These are phyloP conservation scores for Saccharomycopsis capsularis DNA, from an alignment of 805 yeast genomes.

Conservation along the genomic window DNA sequence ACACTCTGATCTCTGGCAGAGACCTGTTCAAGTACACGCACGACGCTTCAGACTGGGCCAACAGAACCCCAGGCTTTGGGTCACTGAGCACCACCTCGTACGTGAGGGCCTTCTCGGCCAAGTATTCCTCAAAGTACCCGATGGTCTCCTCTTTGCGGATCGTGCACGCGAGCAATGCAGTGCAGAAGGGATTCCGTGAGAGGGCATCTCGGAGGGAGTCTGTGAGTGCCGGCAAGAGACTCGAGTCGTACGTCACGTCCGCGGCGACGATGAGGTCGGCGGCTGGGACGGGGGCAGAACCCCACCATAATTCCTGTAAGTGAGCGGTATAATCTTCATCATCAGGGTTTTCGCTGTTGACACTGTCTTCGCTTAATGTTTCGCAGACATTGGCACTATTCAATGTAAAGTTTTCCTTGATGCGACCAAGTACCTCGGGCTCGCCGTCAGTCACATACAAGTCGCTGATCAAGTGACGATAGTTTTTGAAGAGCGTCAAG, in stretches of 20 bases:
- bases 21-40: neutral
- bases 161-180: constrained; percentile 62
- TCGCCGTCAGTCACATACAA: constrained; percentile 52
- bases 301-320: constrained; percentile 53
- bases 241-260: constrained; percentile 79
- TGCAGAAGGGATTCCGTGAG: constrained; percentile 2
- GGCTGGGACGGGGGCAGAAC: constrained; percentile 35
- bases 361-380: constrained; percentile 16
- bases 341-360: constrained; percentile 23
- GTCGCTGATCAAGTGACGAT: constrained; percentile 9
- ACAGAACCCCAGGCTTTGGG: constrained; percentile 1
- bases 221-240: constrained; percentile 50
- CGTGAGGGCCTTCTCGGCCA: neutral
- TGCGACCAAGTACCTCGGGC: constrained; percentile 41
- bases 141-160: constrained; percentile 53
- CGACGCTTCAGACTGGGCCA: neutral
- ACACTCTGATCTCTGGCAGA: constrained; percentile 11
- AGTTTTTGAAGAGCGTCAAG: constrained; percentile 27
- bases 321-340: too few relatives aligned
- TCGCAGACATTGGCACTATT: constrained; percentile 38
- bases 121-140: neutral
- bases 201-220: constrained; percentile 25
- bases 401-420: constrained; percentile 37
- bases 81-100: neutral
- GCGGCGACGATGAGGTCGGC: constrained; percentile 64